These are phyloP conservation scores for Exophiala bonariae DNA, from an alignment of 2,329 filamentous ascomycete species.

Conservation along the genomic window DNA sequence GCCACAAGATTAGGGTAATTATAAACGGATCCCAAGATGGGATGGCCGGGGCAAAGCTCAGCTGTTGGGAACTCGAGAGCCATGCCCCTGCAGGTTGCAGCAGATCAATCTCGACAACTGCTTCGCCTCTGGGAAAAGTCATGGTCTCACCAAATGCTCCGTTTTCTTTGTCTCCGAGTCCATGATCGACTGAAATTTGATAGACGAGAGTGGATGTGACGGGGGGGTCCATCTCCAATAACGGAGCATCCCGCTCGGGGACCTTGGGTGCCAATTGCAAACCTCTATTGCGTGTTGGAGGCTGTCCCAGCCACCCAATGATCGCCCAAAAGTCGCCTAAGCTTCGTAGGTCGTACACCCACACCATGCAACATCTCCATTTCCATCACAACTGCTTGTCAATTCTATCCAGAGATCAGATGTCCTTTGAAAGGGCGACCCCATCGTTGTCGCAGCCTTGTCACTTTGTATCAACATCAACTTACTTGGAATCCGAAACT, in stretches of 20 bases:
- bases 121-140: no score
- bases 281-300: slow-evolving; percentile 17
- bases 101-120: not conserved
- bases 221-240: slow-evolving; percentile 8
- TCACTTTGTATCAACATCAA: slow-evolving; percentile 10
- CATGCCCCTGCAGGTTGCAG: slow-evolving; percentile 1
- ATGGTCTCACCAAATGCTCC: no score
- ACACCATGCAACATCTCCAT: slow-evolving; percentile 13
- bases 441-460: slow-evolving; percentile 19
- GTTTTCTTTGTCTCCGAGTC: no score
- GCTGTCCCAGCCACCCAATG: slow-evolving; percentile 21
- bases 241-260: slow-evolving; percentile 19
- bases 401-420: no score
- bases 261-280: slow-evolving; percentile 17
- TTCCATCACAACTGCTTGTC: slow-evolving; percentile 24
- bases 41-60: no score
- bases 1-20: slow-evolving; percentile 20
- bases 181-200: slow-evolving; percentile 12
- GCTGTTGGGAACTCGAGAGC: not conserved
- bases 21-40: not conserved
- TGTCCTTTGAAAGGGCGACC: slow-evolving; percentile 11
- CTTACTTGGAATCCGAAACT: no score
- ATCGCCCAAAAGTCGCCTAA: slow-evolving; percentile 16
- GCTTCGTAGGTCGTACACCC: slow-evolving; percentile 14
- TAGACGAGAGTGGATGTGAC: slow-evolving; percentile 23